Evolutionary conservation across 2,329 filamentous ascomycete genomes (phyloP).

Genomic region (Cladosporium austrohemisphaericum): DNA sequence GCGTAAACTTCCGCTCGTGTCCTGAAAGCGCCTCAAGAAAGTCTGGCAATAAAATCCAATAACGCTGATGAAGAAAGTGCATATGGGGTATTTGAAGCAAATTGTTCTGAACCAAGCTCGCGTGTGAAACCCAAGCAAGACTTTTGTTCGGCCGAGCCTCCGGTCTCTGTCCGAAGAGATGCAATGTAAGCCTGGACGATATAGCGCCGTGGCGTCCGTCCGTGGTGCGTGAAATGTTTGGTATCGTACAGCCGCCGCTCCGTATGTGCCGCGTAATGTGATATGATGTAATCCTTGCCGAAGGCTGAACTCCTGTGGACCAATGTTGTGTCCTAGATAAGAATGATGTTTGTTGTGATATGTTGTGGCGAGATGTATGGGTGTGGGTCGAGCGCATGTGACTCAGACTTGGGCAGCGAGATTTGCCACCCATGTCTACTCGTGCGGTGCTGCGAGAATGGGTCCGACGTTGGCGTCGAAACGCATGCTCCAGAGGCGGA

Average conservation of each 20-base stretch:
- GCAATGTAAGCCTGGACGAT: constrained; percentile 7
- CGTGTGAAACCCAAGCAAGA: not conserved
- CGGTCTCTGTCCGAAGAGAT: constrained; percentile 1
- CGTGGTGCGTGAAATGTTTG: not conserved
- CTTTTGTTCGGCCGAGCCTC: not conserved
- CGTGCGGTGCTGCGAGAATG: constrained; percentile 53
- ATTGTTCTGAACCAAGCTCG: too few relatives aligned
- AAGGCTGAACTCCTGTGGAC: constrained; percentile 11
- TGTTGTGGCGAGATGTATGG: constrained; percentile 2
- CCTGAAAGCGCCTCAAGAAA: not conserved
- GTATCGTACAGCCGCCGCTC: constrained; percentile 13
- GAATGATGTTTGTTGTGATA: constrained; percentile 7
- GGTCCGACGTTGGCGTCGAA: constrained; percentile 96
- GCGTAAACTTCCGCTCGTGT: not conserved
- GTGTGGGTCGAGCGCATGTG: not conserved
- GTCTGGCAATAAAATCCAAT: not conserved
- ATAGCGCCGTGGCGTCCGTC: constrained; percentile 3
- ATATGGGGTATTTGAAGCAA: not conserved
- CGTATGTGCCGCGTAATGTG: constrained; percentile 11
- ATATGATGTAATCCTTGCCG: constrained; percentile 2
- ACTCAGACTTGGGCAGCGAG: constrained; percentile 9
- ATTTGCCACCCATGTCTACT: constrained; percentile 12
- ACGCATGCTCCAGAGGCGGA: constrained; percentile 84
- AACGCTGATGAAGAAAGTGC: not conserved
- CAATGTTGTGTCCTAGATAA: constrained; percentile 4